Percentiles rank a stretch among this genome's conserved stretches.
Conservation (phyloP, 306 rosid genomes). For the Amphicarpaea edgeworthii region DNA sequence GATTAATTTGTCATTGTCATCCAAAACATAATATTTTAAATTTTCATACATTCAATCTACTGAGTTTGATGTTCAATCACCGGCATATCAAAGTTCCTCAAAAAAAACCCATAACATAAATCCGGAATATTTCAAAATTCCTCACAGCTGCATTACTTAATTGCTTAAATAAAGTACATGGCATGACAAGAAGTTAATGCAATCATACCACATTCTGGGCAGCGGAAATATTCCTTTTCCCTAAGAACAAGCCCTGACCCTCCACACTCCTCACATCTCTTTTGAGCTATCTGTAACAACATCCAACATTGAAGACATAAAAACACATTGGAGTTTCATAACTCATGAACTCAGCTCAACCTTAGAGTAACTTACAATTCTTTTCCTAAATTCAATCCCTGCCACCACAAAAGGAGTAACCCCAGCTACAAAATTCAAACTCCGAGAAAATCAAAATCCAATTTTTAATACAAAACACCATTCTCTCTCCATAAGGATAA, state of each 20-base stretch:
- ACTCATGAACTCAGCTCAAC: neutral
- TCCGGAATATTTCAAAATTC: neutral
- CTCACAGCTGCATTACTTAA: conserved; percentile 2
- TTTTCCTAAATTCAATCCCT: conserved; percentile 87
- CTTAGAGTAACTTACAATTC: conserved; percentile 68
- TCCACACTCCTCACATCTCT: conserved; percentile 73
- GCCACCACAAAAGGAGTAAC: conserved; percentile 90
- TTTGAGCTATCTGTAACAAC: conserved; percentile 70
- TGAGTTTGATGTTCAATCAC: neutral
- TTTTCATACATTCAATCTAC: neutral
- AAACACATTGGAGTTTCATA: conserved; percentile 1
- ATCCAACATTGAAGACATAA: neutral
- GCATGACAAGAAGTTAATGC: neutral
- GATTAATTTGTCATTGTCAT: neutral
- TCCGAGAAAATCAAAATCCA: conserved; percentile 8
- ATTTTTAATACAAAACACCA: neutral
- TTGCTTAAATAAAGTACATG: neutral
- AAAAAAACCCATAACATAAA: neutral
- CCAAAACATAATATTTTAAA: neutral
- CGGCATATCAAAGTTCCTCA: neutral
- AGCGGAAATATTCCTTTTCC: conserved; percentile 59
- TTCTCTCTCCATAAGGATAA: neutral
- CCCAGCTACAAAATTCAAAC: conserved; percentile 69
- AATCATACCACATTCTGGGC: conserved; percentile 84
- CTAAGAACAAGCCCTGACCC: conserved; percentile 85